Evolutionary conservation across 345 rosid species (phyloP).

Genomic region (sweet orange (Citrus sinensis)): DNA sequence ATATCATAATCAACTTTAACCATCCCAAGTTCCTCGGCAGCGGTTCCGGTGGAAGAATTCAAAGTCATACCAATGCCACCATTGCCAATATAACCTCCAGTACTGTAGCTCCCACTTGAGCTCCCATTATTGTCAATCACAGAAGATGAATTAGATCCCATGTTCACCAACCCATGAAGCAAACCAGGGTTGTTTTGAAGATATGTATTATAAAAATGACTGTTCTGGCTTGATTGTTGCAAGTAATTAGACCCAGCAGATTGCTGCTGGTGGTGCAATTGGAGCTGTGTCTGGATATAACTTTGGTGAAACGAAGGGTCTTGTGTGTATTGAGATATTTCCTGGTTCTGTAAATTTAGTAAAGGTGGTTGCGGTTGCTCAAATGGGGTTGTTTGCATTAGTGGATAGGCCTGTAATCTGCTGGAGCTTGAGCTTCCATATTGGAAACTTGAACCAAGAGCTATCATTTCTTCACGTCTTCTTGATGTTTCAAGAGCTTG

Average conservation of each 20-base stretch:
- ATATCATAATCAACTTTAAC: slow-evolving; percentile 92
- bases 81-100: slow-evolving; percentile 52
- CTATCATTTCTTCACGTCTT: slow-evolving; percentile 84
- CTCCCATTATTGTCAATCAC: slow-evolving; percentile 37
- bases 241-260: slow-evolving; percentile 33
- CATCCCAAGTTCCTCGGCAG: slow-evolving; percentile 48
- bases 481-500: slow-evolving; percentile 86
- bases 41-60: slow-evolving; percentile 38
- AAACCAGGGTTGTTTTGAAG: slow-evolving; percentile 64
- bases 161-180: slow-evolving; percentile 64
- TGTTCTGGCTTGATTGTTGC: slow-evolving; percentile 44
- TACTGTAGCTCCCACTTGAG: slow-evolving; percentile 41
- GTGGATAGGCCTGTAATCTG: slow-evolving; percentile 58
- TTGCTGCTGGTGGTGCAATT: slow-evolving; percentile 53
- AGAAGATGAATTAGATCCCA: slow-evolving; percentile 35
- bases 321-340: slow-evolving; percentile 57
- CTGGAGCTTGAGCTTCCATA: slow-evolving; percentile 57
- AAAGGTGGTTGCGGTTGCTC: slow-evolving; percentile 60
- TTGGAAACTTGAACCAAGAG: slow-evolving; percentile 63
- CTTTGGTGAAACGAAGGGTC: slow-evolving; percentile 57
- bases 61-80: slow-evolving; percentile 56
- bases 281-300: slow-evolving; percentile 78
- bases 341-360: slow-evolving; percentile 68
- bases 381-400: slow-evolving; percentile 50
- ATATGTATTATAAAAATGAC: slow-evolving; percentile 66